Evolutionary conservation across 768 basidiomycete species (phyloP).

Genomic region (Lactarius hengduanensis): DNA sequence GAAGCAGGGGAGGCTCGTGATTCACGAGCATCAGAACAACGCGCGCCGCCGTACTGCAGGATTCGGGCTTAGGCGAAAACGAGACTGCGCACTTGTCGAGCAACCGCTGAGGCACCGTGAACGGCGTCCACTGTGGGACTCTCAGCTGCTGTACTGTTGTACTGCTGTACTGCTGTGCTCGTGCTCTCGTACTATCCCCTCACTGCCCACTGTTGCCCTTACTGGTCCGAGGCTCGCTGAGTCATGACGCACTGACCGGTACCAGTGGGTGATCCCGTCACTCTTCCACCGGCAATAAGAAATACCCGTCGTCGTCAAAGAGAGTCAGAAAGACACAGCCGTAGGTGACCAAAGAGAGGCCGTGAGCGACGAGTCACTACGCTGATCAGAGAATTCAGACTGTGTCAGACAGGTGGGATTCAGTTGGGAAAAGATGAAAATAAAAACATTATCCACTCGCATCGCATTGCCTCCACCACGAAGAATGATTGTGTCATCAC

Average conservation of each 20-base stretch:
- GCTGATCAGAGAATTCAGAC: neutral
- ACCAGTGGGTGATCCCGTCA: neutral
- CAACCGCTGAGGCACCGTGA: constrained; percentile 9
- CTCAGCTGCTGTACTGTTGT: constrained; percentile 1
- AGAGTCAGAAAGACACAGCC: neutral
- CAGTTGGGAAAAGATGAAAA: neutral
- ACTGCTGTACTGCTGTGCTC: neutral
- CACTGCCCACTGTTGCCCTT: neutral
- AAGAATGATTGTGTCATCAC: neutral
- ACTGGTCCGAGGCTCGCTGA: neutral
- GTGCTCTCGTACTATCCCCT: neutral
- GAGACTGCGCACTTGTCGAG: constrained; percentile 22
- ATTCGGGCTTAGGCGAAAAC: constrained; percentile 3
- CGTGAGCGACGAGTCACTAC: neutral
- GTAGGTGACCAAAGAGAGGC: neutral
- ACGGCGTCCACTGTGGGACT: neutral
- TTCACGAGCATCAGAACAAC: constrained; percentile 4
- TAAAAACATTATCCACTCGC: neutral
- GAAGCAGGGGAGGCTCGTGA: neutral
- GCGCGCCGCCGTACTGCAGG: constrained; percentile 8
- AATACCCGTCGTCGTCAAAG: neutral
- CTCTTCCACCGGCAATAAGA: neutral
- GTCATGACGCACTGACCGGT: neutral
- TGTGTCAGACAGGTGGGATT: too few relatives aligned
- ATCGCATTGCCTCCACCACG: neutral